Conservation (phyloP, 1,139 yeast species). For the Sugiyamaella xylanicola region DNA sequence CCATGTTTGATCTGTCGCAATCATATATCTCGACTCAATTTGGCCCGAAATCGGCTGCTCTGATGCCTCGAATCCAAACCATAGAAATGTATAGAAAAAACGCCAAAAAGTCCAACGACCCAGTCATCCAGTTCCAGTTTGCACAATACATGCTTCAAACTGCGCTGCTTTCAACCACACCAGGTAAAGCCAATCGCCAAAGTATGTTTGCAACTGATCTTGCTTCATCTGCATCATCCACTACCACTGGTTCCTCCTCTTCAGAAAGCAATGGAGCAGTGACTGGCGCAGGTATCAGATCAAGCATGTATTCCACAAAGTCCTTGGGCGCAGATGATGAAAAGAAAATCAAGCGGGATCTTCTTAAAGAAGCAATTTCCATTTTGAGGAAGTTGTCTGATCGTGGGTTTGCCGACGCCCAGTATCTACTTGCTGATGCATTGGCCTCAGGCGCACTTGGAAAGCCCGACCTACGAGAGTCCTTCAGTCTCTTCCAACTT, state of each 20-base stretch:
- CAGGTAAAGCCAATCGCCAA: conserved; percentile 12
- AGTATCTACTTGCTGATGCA: conserved; percentile 86
- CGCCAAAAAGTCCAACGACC: conserved; percentile 83
- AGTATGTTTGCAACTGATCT: conserved; percentile 16
- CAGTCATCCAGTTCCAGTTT: conserved; percentile 80
- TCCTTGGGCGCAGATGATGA: conserved; percentile 13
- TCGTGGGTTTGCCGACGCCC: conserved; percentile 86
- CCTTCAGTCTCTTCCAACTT: conserved; percentile 73
- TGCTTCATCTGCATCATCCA: conserved; percentile 14
- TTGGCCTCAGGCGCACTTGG: conserved; percentile 85
- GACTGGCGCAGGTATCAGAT: background rate
- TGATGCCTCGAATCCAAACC: conserved; percentile 81
- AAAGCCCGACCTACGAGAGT: conserved; percentile 75
- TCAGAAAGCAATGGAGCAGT: conserved; percentile 8
- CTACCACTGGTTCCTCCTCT: conserved; percentile 23
- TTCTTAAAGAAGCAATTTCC: conserved; percentile 71
- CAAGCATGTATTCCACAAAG: conserved; percentile 16
- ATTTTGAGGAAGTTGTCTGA: conserved; percentile 74
- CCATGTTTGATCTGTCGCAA: conserved; percentile 40
- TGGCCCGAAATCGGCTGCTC: conserved; percentile 37
- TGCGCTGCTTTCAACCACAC: conserved; percentile 51
- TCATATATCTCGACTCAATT: conserved; percentile 39
- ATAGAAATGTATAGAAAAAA: conserved; percentile 84
- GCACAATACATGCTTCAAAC: conserved; percentile 91
- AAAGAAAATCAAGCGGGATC: conserved; percentile 47